A percentile compares a stretch with the other conserved stretches of the same genome.
phyloP scores from a whole-genome alignment of 2,329 filamentous ascomycete species.

The Pezicula rhizophila region DNA sequence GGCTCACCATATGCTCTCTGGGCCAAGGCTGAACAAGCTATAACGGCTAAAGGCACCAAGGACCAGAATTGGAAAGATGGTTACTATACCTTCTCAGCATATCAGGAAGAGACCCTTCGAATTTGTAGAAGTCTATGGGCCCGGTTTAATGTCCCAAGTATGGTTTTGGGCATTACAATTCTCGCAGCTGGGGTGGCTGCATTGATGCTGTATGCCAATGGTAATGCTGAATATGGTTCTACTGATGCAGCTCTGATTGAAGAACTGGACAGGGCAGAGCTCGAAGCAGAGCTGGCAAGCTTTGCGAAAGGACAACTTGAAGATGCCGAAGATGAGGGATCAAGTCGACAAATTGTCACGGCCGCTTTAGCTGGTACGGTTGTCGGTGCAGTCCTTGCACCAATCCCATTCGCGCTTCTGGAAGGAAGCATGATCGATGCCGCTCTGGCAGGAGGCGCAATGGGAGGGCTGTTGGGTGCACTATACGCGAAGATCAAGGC shows the following conservation, averaged over 20 bases:
- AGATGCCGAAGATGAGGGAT: slow-evolving; percentile 17
- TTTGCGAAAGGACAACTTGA: slow-evolving; percentile 16
- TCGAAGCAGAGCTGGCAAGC: slow-evolving; percentile 45
- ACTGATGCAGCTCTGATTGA: slow-evolving; percentile 39
- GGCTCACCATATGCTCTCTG: slow-evolving; percentile 52
- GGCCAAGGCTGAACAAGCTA: slow-evolving; percentile 38
- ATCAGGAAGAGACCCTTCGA: slow-evolving; percentile 71
- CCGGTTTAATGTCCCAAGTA: slow-evolving; percentile 80
- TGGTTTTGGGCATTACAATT: slow-evolving; percentile 72
- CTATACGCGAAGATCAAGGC: slow-evolving; percentile 29
- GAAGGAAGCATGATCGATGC: slow-evolving; percentile 16
- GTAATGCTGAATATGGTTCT: slow-evolving; percentile 48
- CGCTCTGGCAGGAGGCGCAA: slow-evolving; percentile 14
- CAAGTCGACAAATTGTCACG: slow-evolving; percentile 15
- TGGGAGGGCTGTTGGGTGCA: slow-evolving; percentile 29
- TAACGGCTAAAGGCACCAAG: slow-evolving; percentile 30
- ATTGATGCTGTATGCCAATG: slow-evolving; percentile 67
- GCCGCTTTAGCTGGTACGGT: slow-evolving; percentile 21
- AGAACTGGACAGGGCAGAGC: slow-evolving; percentile 54
- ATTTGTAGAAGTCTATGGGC: slow-evolving; percentile 87
- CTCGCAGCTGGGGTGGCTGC: slow-evolving; percentile 62
- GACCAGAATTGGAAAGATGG: slow-evolving; percentile 34
- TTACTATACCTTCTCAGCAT: slow-evolving; percentile 59
- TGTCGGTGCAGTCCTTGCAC: slow-evolving; percentile 17
- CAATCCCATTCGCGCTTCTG: slow-evolving; percentile 14